A percentile compares a stretch with the other conserved stretches of the same genome.
These are phyloP conservation scores for Acer campestre DNA, from an alignment of 345 rosid species.

Conservation along the genomic window DNA sequence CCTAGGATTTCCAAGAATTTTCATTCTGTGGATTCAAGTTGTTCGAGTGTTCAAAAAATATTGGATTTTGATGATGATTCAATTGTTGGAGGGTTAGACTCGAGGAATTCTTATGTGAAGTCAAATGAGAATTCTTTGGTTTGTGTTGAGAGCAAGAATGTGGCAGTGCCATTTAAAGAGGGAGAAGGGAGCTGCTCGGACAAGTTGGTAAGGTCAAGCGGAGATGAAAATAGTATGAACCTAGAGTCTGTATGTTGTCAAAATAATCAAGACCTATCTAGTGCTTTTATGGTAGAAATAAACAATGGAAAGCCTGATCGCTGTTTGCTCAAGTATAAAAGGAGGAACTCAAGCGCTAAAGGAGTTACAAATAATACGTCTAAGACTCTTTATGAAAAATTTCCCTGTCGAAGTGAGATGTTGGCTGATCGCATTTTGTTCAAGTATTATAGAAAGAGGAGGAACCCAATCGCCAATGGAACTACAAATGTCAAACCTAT, in stretches of 20 bases:
- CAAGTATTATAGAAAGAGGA: neutral
- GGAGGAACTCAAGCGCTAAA: conserved; percentile 32
- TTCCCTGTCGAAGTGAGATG: neutral
- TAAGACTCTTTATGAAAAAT: conserved; percentile 18
- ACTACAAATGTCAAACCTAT: neutral
- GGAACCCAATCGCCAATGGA: neutral
- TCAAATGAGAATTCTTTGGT: conserved; percentile 5
- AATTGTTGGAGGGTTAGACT: neutral
- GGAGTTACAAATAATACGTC: conserved; percentile 7
- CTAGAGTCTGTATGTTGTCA: conserved; percentile 19
- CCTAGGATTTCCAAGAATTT: conserved; percentile 35
- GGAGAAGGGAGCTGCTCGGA: conserved; percentile 33
- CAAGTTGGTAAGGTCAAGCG: conserved; percentile 25
- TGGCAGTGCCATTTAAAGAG: conserved; percentile 18
- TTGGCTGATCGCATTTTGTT: neutral
- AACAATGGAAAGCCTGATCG: conserved; percentile 29
- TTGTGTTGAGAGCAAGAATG: conserved; percentile 9
- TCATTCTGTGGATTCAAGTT: conserved; percentile 12
- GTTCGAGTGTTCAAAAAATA: conserved; percentile 9
- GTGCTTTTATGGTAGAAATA: conserved; percentile 4
- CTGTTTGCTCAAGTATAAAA: conserved; percentile 39
- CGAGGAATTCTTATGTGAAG: conserved; percentile 8
- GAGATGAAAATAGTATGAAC: conserved; percentile 25
- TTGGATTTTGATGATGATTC: neutral
- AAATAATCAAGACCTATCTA: conserved; percentile 15